Evolutionary conservation across 768 basidiomycete species (phyloP), one percentile per base, ranked within the genome.

Genomic region (Russula griseocarnosa): DNA sequence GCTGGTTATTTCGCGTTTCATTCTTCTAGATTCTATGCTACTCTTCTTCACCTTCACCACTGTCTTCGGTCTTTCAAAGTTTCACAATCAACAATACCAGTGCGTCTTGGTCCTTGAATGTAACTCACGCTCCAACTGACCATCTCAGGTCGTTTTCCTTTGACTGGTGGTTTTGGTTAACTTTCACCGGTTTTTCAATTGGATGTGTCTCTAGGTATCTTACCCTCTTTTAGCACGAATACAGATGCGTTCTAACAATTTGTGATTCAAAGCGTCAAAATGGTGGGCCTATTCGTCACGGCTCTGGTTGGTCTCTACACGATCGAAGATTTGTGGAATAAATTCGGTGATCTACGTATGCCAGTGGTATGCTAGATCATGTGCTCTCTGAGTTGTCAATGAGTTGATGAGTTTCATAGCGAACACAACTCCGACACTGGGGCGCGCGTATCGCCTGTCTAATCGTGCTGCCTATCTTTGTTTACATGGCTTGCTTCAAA

Each of bases 1-100:
- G 97, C 75, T 98, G 51, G 90, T 87, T 70, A 99, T 98, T 73
- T 96, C 94, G 32, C 86, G 96, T 28, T 99, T 99, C 74, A 94
- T 98, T 76, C 86, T 99, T 42, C 81, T 99, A 70, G 97, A 99
- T 74, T 94, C 97, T 24, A 97, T 99, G 93, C 79, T 99, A n/a
- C 79, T 99, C 38, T 97, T 96, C 82, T 98, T 99, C 79, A 98
- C 97, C 46, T 93, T 98, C 81, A 87, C 92, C 72, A 95, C 95
- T 49, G 90, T 96, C 69, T 95, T 96, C 76, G 92, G 90, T 73
- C 79, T 98, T 55, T 86, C 92, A 54, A 97, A 95, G 76, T 98
- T 98, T 77, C 94, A 98, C 73, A 97, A 97, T 73, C 92, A 98
- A 74, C 93, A 95, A 78, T 90, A 88, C 69, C 86, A 91, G 94